Conservation (phyloP, 2,329 filamentous ascomycete genomes). For the Cercospora sojina region DNA sequence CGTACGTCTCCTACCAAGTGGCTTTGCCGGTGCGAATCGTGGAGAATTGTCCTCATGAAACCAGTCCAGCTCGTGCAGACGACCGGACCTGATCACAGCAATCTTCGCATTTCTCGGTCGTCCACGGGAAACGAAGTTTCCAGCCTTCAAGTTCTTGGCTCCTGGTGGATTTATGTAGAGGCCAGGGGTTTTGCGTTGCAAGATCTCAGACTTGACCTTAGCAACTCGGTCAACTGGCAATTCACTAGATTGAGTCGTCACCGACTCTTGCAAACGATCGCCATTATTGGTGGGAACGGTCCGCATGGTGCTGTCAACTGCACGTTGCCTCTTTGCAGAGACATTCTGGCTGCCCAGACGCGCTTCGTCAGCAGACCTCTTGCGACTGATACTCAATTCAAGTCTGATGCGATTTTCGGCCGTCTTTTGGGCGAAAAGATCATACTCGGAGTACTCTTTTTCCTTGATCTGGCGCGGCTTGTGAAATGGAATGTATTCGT, state of each 20-base stretch:
- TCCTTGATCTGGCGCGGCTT: slow-evolving; percentile 18
- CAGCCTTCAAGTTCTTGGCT: slow-evolving; percentile 35
- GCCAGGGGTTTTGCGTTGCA: slow-evolving; percentile 38
- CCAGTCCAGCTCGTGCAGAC: slow-evolving; percentile 41
- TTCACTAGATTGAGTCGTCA: not conserved
- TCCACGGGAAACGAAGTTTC: slow-evolving; percentile 37
- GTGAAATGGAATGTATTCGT: not conserved
- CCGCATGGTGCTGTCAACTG: not conserved
- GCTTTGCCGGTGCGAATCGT: slow-evolving; percentile 16
- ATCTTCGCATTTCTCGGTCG: slow-evolving; percentile 46
- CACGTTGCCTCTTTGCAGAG: slow-evolving; percentile 3
- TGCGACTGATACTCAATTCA: slow-evolving; percentile 17
- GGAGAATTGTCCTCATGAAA: slow-evolving; percentile 28
- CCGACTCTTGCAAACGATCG: not conserved
- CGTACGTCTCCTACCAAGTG: slow-evolving; percentile 16
- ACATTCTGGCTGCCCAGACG: not conserved
- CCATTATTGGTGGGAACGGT: not conserved
- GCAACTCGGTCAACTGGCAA: slow-evolving; percentile 27
- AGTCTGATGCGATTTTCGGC: slow-evolving; percentile 19
- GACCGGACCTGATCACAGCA: slow-evolving; percentile 43
- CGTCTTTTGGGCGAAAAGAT: slow-evolving; percentile 16
- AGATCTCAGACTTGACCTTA: slow-evolving; percentile 34
- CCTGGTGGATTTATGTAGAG: slow-evolving; percentile 49
- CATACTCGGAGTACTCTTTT: slow-evolving; percentile 26
- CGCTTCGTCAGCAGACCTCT: slow-evolving; percentile 8